A percentile compares a stretch with the other conserved stretches of the same genome.
phyloP scores from a whole-genome alignment of 202 grass and related monocot genomes.

The Bolboschoenoplectus hybrid region DNA sequence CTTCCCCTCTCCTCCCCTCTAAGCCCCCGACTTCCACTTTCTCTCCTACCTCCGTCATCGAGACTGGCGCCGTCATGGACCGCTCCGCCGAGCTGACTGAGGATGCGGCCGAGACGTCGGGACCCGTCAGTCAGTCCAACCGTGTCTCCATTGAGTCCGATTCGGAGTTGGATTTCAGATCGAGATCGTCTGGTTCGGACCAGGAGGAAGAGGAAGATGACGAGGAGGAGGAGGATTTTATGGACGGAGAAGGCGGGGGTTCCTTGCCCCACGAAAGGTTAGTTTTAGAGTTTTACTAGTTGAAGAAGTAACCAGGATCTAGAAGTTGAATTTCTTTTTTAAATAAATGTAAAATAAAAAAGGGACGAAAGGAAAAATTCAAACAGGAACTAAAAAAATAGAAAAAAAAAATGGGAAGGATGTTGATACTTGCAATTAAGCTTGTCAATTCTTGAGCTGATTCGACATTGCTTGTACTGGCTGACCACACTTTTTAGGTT shows the following conservation, averaged over 20 bases:
- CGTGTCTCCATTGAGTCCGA: conserved; percentile 52
- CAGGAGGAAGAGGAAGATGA: conserved; percentile 28
- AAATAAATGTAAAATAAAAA: conserved; percentile 9
- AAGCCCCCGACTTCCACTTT: conserved; percentile 29
- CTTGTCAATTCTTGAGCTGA: not conserved
- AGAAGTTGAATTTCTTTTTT: conserved; percentile 30
- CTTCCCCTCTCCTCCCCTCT: conserved; percentile 53
- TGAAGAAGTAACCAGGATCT: conserved; percentile 21
- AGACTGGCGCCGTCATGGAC: conserved; percentile 65
- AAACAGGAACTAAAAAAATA: not conserved
- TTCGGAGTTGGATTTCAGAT: conserved; percentile 56
- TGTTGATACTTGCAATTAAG: not conserved
- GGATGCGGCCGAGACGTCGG: conserved; percentile 43
- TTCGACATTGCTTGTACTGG: conserved; percentile 17
- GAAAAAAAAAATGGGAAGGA: not conserved
- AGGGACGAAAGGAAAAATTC: not conserved
- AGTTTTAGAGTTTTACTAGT: conserved; percentile 16
- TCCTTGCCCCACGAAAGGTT: conserved; percentile 2
- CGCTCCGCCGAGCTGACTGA: conserved; percentile 72
- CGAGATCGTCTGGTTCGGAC: conserved; percentile 42
- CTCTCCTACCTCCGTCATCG: conserved; percentile 96
- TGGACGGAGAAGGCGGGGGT: not conserved
- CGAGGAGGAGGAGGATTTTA: conserved; percentile 13
- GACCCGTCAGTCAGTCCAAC: conserved; percentile 31
- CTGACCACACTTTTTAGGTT: not conserved